phyloP scores from a whole-genome alignment of 495 filamentous ascomycete species.

The Tuber calosporum region DNA sequence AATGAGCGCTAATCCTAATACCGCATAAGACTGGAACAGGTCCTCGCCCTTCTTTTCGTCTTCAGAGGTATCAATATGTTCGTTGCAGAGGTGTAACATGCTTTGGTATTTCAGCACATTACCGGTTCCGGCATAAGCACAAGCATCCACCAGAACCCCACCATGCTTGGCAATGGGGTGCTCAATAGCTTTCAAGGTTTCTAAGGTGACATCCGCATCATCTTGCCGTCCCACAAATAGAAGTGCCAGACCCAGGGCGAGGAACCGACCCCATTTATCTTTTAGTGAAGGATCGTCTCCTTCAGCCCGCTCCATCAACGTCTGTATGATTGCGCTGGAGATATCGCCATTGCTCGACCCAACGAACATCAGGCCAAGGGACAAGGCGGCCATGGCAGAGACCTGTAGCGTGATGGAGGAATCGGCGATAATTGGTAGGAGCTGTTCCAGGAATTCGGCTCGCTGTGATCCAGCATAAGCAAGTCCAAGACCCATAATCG shows the following conservation, averaged over 20 bases:
- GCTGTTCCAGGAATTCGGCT: slow-evolving; percentile 67
- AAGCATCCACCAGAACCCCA: slow-evolving; percentile 83
- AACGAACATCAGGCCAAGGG: slow-evolving; percentile 84
- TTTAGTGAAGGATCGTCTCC: slow-evolving; percentile 79
- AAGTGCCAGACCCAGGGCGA: slow-evolving; percentile 87
- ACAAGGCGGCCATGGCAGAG: slow-evolving; percentile 89
- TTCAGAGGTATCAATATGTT: slow-evolving; percentile 84
- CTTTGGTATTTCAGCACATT: slow-evolving; percentile 95
- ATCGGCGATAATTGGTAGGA: slow-evolving; percentile 81
- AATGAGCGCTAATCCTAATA: slow-evolving; percentile 85
- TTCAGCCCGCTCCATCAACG: slow-evolving; percentile 61
- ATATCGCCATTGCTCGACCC: slow-evolving; percentile 84
- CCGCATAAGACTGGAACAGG: slow-evolving; percentile 88
- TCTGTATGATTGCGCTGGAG: slow-evolving; percentile 78
- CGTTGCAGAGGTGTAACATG: slow-evolving; percentile 92
- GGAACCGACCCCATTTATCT: slow-evolving; percentile 96
- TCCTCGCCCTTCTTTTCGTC: slow-evolving; percentile 91
- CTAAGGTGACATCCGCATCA: slow-evolving; percentile 89
- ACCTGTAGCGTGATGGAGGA: slow-evolving; percentile 81
- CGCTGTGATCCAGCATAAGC: slow-evolving; percentile 89
- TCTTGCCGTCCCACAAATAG: slow-evolving; percentile 95
- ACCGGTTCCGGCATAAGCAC: slow-evolving; percentile 94
- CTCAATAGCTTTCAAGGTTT: slow-evolving; percentile 90
- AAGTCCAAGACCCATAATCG: slow-evolving; percentile 92
- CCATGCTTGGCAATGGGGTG: slow-evolving; percentile 91